Conservation (phyloP, 2,329 filamentous ascomycete species). For the Sporothrix curviconia region DNA sequence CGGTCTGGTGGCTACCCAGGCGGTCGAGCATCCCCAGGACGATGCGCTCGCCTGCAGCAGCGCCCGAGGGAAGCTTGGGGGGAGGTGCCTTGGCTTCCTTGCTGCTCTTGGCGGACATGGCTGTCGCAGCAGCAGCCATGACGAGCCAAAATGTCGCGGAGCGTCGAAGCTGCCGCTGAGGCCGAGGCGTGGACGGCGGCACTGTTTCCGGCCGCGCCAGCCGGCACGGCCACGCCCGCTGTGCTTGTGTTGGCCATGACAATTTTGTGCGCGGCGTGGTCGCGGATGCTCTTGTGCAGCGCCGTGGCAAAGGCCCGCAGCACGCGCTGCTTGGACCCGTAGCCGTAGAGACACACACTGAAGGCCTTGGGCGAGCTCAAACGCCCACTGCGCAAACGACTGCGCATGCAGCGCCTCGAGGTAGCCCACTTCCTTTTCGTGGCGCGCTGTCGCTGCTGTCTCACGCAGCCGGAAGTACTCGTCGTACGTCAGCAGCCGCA, state of each 20-base stretch:
- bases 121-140: slow-evolving; percentile 56
- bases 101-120: background rate
- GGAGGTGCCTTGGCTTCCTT: slow-evolving; percentile 24
- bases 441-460: slow-evolving; percentile 58
- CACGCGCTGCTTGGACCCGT: slow-evolving; percentile 77
- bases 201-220: slow-evolving; percentile 38
- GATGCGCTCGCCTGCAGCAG: slow-evolving; percentile 60
- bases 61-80: slow-evolving; percentile 51
- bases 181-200: slow-evolving; percentile 2
- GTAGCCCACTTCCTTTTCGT: slow-evolving; percentile 62
- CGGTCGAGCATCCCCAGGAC: slow-evolving; percentile 56
- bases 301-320: slow-evolving; percentile 69
- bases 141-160: slow-evolving; percentile 65
- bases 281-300: slow-evolving; percentile 43
- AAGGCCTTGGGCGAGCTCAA: slow-evolving; percentile 81
- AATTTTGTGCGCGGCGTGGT: slow-evolving; percentile 47
- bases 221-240: slow-evolving; percentile 17
- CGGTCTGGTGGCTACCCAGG: slow-evolving; percentile 32
- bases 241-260: slow-evolving; percentile 81
- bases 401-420: slow-evolving; percentile 69
- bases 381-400: slow-evolving; percentile 85
- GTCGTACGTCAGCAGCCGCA: slow-evolving; percentile 78
- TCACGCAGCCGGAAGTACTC: slow-evolving; percentile 74
- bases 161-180: slow-evolving; percentile 35
- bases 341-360: slow-evolving; percentile 85